A percentile compares a stretch with the other conserved stretches of the same genome.
Evolutionary conservation across 805 yeast genomes (phyloP).

Genomic region (Tetrapisispora arboricola): DNA sequence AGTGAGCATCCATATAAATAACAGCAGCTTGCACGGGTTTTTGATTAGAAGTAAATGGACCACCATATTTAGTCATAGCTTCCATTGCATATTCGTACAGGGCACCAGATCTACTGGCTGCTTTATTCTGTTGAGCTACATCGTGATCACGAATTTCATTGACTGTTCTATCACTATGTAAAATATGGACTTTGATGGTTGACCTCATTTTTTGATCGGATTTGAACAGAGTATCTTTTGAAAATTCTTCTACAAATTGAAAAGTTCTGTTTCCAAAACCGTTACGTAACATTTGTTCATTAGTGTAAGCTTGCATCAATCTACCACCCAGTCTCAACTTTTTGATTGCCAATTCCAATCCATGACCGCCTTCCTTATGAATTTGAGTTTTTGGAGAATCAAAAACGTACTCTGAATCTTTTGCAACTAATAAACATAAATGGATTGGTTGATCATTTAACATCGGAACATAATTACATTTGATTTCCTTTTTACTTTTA

Average conservation of each 20-base stretch:
- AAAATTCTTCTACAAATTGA: slow-evolving; percentile 58
- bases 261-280: slow-evolving; percentile 75
- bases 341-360: slow-evolving; percentile 53
- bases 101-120: slow-evolving; percentile 66
- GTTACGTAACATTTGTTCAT: slow-evolving; percentile 72
- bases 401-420: slow-evolving; percentile 59
- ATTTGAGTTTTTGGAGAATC: slow-evolving; percentile 53
- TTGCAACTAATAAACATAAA: slow-evolving; percentile 63
- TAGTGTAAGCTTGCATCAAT: slow-evolving; percentile 83
- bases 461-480: slow-evolving; percentile 44
- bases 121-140: slow-evolving; percentile 74
- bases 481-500: slow-evolving; percentile 24
- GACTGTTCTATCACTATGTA: slow-evolving; percentile 56
- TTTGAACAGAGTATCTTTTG: slow-evolving; percentile 41
- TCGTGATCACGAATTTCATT: slow-evolving; percentile 68
- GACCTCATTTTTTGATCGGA: slow-evolving; percentile 34
- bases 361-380: slow-evolving; percentile 46
- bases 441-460: slow-evolving; percentile 65
- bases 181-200: slow-evolving; percentile 68
- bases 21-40: slow-evolving; percentile 74
- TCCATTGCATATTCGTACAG: slow-evolving; percentile 71
- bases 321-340: slow-evolving; percentile 76
- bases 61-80: slow-evolving; percentile 49
- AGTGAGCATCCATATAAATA: slow-evolving; percentile 73
- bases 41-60: slow-evolving; percentile 37